Percentiles rank a stretch among this genome's conserved stretches.
These are phyloP conservation scores for Comarum palustre DNA, from an alignment of 306 rosid species.

Conservation along the genomic window DNA sequence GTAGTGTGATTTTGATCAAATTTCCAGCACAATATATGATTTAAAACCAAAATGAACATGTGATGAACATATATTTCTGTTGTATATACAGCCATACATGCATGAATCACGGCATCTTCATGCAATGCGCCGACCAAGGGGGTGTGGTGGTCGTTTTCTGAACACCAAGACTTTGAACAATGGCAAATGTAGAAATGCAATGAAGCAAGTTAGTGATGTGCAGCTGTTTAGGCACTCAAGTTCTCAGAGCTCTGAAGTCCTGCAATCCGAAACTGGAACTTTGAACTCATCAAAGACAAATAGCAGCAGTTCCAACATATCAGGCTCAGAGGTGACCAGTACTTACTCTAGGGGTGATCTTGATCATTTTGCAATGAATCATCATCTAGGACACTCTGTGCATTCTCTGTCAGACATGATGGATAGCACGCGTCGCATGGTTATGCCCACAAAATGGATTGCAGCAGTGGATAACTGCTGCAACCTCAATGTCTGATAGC, in stretches of 20 bases:
- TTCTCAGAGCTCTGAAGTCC: constrained; percentile 63
- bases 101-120: constrained; percentile 96
- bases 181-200: constrained; percentile 27
- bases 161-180: constrained; percentile 43
- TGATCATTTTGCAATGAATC: constrained; percentile 45
- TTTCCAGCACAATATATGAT: not conserved
- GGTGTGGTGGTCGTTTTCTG: constrained; percentile 90
- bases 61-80: not conserved
- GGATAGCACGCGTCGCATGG: constrained; percentile 42
- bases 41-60: not conserved
- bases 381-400: constrained; percentile 42
- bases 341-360: constrained; percentile 50
- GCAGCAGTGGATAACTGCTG: constrained; percentile 69
- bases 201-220: constrained; percentile 29
- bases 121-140: constrained; percentile 91
- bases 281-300: constrained; percentile 61
- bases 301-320: constrained; percentile 55
- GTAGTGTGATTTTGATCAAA: not conserved
- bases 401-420: constrained; percentile 56
- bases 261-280: constrained; percentile 69
- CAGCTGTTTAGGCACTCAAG: constrained; percentile 42
- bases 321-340: constrained; percentile 79
- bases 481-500: constrained; percentile 60
- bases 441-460: constrained; percentile 69
- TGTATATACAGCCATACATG: constrained; percentile 71